A percentile compares a stretch with the other conserved stretches of the same genome.
phyloP scores from a whole-genome alignment of 176 grass and related monocot species.

The Neostapfia colusana region DNA sequence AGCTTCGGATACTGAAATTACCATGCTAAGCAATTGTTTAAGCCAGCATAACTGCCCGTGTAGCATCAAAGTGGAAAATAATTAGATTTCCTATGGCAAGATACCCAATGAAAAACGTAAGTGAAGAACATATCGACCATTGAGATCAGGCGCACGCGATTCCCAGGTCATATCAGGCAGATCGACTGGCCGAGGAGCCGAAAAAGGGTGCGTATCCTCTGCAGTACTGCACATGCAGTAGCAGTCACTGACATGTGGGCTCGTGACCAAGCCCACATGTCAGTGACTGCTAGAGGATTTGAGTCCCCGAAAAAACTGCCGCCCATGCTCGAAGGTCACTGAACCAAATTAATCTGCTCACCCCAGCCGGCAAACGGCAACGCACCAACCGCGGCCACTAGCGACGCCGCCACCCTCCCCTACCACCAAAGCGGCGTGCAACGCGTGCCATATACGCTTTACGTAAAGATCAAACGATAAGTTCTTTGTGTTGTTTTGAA shows the following conservation, averaged over 20 bases:
- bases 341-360: slow-evolving; percentile 3
- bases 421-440: neutral
- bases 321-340: slow-evolving; percentile 11
- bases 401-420: neutral
- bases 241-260: too few species aligned
- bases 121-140: too few species aligned
- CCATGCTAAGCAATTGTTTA: neutral
- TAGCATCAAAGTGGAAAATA: neutral
- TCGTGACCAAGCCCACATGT: too few species aligned
- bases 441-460: neutral
- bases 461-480: slow-evolving; percentile 14
- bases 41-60: neutral
- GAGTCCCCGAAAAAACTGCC: slow-evolving; percentile 31
- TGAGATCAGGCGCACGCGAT: neutral
- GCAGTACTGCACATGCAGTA: too few species aligned
- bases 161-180: neutral
- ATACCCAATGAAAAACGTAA: too few species aligned
- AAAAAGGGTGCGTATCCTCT: too few species aligned
- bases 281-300: too few species aligned
- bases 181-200: too few species aligned
- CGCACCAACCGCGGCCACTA: slow-evolving; percentile 33
- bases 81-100: too few species aligned
- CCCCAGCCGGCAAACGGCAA: too few species aligned
- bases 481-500: neutral
- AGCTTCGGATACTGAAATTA: neutral